Evolutionary conservation across 306 rosid species (phyloP).

Genomic region (Purshia tridentata): DNA sequence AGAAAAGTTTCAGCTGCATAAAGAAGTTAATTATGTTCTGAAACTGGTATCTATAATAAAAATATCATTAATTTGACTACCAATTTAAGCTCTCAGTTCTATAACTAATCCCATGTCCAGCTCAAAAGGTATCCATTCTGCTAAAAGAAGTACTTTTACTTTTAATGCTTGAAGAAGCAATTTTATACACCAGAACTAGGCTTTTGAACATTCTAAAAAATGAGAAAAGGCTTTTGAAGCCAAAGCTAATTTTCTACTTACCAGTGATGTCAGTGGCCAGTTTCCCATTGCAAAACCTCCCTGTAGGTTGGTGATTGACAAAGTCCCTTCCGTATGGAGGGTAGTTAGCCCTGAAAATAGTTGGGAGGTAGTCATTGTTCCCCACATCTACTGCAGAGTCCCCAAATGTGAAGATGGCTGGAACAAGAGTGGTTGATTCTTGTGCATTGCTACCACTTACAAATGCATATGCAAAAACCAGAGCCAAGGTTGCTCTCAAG

Average conservation of each 20-base stretch:
- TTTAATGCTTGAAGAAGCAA: neutral
- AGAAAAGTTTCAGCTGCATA: constrained; percentile 15
- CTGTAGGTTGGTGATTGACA: constrained; percentile 74
- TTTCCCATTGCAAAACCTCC: constrained; percentile 94
- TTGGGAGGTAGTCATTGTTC: constrained; percentile 74
- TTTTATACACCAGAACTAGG: neutral
- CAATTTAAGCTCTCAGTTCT: neutral
- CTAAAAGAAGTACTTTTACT: neutral
- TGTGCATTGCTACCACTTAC: constrained; percentile 48
- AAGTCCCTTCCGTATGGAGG: constrained; percentile 99
- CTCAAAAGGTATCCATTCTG: neutral
- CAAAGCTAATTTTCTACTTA: constrained; percentile 24
- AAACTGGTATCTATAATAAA: constrained; percentile 17
- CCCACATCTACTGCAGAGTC: constrained; percentile 94
- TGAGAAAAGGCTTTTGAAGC: neutral
- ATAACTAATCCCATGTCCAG: neutral
- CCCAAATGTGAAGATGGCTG: constrained; percentile 83
- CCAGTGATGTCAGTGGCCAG: constrained; percentile 94
- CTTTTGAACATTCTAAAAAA: neutral
- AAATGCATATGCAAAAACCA: constrained; percentile 40
- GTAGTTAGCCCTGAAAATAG: constrained; percentile 77
- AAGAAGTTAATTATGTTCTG: constrained; percentile 9
- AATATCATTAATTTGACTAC: constrained; percentile 3
- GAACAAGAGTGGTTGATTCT: constrained; percentile 64
- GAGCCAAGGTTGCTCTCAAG: constrained; percentile 37